Evolutionary conservation across 371 early-diverging fungal genomes (phyloP), one percentile per base, ranked within the genome.

Genomic region (Actinomortierella wolfii): DNA sequence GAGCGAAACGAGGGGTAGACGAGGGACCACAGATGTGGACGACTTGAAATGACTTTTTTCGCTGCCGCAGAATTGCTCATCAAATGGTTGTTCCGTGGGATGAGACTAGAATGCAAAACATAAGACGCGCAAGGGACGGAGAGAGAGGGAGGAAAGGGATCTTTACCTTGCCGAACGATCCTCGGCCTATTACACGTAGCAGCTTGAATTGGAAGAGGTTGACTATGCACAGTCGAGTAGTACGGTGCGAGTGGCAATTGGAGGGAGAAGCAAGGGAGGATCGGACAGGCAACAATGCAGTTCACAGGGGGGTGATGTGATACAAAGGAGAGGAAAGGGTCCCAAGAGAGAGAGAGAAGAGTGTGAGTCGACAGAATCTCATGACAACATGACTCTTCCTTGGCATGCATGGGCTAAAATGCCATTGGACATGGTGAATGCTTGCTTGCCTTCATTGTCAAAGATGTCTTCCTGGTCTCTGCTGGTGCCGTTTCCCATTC

Each of bases 151-250:
- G 21, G 26, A 21, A 53, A 23, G 29, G 18, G 24, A 24, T 61
- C 2, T 40, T 57, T 81, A 91, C 90, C 83, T 92, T 92, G 58
- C 92, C 92, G 68, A 92, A 92, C 1, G 89, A 87, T 34, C 92
- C 92, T 52, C 86, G 79, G 14, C 90, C 90, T 58, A 92, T 85
- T 56, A 84, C 81, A 29, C 87, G 75, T 68, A 86, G 77, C 18
- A 91, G 68, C 45, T 86, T 83, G 74, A 91, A 91, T n/a, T 89
- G 89, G 7, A 81, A 67, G 26, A 90, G 76, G 43, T 84, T 85
- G 41, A 85, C 85, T 84, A 54, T 34, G 4, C 7, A 34, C 34
- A 11, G 34, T 11, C n/a, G n/a, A n/a, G n/a, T n/a, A n/a, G n/a
- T n/a, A n/a, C n/a, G n/a, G 34, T 6, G 47, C 26, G 43, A 44